Conservation (phyloP, 192 early-diverging fungal species). For the Backusella westeae region DNA sequence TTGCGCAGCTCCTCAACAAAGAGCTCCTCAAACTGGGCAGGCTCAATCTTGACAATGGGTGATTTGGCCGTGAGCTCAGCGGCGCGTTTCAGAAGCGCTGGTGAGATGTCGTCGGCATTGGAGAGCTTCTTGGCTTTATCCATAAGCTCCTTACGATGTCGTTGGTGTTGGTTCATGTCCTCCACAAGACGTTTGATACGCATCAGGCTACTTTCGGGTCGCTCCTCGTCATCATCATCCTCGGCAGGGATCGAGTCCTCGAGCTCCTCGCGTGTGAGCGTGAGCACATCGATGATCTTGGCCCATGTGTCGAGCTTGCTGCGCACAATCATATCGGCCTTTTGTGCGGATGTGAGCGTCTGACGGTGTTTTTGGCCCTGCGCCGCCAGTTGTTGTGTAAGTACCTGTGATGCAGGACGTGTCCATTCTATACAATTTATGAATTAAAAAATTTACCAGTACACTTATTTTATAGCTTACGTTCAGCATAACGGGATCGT, state of each 20-base stretch:
- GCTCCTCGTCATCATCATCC: background rate
- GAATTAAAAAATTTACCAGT: too few relatives aligned
- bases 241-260: constrained; percentile 30
- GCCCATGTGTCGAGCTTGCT: constrained; percentile 60
- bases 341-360: constrained; percentile 57
- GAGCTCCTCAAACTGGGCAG: constrained; percentile 74
- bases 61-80: constrained; percentile 61
- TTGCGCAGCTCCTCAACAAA: constrained; percentile 69
- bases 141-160: constrained; percentile 47
- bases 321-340: constrained; percentile 54
- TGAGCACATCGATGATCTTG: constrained; percentile 56
- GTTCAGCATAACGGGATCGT: constrained; percentile 47
- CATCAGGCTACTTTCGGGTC: background rate
- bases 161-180: constrained; percentile 16
- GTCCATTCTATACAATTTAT: constrained; percentile 45
- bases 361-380: constrained; percentile 54
- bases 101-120: constrained; percentile 78
- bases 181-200: constrained; percentile 17
- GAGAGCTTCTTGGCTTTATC: constrained; percentile 68
- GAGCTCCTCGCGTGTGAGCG: constrained; percentile 30
- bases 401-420: constrained; percentile 44
- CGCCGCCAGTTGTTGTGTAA: constrained; percentile 55
- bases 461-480: constrained; percentile 9
- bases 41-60: constrained; percentile 66
- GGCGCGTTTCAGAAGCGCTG: constrained; percentile 61